Evolutionary conservation across 2,329 filamentous ascomycete genomes (phyloP).

Genomic region (Sphaceloma murrayae): DNA sequence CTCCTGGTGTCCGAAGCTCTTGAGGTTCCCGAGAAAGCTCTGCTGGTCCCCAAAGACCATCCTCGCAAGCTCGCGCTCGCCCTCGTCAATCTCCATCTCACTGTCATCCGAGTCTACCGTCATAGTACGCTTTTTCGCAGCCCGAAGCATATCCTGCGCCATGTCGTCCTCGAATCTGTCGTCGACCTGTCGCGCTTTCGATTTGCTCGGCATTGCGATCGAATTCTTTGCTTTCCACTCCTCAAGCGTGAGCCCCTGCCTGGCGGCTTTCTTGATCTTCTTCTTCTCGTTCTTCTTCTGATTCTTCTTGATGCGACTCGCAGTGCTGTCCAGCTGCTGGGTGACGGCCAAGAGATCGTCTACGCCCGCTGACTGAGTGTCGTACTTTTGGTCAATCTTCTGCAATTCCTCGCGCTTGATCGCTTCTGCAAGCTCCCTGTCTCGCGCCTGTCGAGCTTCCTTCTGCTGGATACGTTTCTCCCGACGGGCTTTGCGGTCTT

Average conservation of each 20-base stretch:
- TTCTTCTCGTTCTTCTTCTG: slow-evolving; percentile 1
- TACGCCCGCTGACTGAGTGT: neutral
- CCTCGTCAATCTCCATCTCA: slow-evolving; percentile 53
- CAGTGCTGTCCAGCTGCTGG: neutral
- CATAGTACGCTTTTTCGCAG: slow-evolving; percentile 5
- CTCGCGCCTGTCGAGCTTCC: too few species aligned
- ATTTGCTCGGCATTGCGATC: neutral
- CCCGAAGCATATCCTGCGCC: neutral
- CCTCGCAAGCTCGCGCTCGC: slow-evolving; percentile 67
- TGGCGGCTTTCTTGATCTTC: neutral
- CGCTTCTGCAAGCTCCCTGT: too few species aligned
- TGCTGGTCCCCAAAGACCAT: slow-evolving; percentile 79
- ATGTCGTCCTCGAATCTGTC: neutral
- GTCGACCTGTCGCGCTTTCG: neutral
- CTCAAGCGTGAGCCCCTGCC: slow-evolving; percentile 4
- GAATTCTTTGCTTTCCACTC: neutral
- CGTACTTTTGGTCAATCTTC: neutral
- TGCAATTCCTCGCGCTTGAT: neutral
- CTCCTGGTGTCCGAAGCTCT: slow-evolving; percentile 12
- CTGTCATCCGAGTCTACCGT: slow-evolving; percentile 9
- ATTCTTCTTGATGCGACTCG: neutral
- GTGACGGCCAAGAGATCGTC: neutral
- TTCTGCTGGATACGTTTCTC: too few species aligned
- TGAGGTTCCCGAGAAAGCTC: slow-evolving; percentile 55
- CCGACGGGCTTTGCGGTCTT: too few species aligned